A percentile compares a stretch with the other conserved stretches of the same genome.
Conservation (phyloP, 2,329 filamentous ascomycete genomes). For the Blumeria hordei region DNA sequence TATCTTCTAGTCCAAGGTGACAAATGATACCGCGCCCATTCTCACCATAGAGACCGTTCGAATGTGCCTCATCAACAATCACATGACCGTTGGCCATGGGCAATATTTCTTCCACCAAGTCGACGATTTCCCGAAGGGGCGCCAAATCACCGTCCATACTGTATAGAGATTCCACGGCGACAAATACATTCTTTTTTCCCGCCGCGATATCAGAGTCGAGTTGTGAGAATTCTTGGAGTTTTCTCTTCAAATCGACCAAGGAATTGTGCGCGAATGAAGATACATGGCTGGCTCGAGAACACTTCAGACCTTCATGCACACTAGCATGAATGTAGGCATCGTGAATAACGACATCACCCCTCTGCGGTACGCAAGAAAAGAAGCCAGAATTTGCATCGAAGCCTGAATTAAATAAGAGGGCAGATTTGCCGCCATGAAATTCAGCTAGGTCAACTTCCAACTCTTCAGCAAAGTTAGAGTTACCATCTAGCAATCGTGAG, state of each 20-base stretch:
- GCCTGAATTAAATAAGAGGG: constrained; percentile 34
- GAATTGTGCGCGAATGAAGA: constrained; percentile 34
- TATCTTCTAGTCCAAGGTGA: constrained; percentile 23
- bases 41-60: constrained; percentile 24
- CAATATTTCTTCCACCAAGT: constrained; percentile 16
- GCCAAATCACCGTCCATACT: constrained; percentile 24
- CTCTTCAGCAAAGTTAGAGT: constrained; percentile 32
- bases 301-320: constrained; percentile 23
- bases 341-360: constrained; percentile 31
- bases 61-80: constrained; percentile 31
- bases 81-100: constrained; percentile 21
- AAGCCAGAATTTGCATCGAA: constrained; percentile 29
- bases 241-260: constrained; percentile 15
- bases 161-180: constrained; percentile 21
- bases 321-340: constrained; percentile 45
- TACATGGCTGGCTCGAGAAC: constrained; percentile 16
- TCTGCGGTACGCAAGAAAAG: constrained; percentile 23
- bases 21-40: constrained; percentile 25
- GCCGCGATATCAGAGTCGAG: constrained; percentile 13
- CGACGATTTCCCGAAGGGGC: constrained; percentile 18
- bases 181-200: constrained; percentile 16
- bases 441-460: constrained; percentile 31
- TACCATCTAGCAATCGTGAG: constrained; percentile 40
- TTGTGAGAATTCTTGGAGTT: constrained; percentile 5
- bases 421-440: constrained; percentile 33